Conservation (phyloP, 768 basidiomycete species). For the Mrakia frigida region DNA sequence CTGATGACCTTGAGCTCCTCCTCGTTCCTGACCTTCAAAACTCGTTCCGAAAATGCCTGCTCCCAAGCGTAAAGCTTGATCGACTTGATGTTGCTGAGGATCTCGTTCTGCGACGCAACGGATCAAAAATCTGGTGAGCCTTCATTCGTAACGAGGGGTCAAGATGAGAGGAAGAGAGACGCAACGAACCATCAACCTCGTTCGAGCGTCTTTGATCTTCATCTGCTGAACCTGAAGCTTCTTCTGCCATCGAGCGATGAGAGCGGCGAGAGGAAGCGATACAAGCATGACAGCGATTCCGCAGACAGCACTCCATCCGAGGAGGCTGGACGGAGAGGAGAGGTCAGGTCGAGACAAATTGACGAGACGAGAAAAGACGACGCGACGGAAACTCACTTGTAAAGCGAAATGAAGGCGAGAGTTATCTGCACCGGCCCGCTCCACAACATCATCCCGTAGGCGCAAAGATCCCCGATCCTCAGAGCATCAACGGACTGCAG, state of each 20-base stretch:
- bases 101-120: conserved; percentile 43
- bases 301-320: conserved; percentile 71
- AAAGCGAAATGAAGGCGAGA: conserved; percentile 78
- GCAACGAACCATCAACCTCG: conserved; percentile 44
- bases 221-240: conserved; percentile 78
- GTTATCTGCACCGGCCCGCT: conserved; percentile 83
- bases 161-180: background rate
- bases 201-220: conserved; percentile 83
- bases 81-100: conserved; percentile 80
- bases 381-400: conserved; percentile 6
- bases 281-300: conserved; percentile 41
- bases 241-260: conserved; percentile 55
- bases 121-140: background rate
- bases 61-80: conserved; percentile 78
- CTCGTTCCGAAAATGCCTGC: conserved; percentile 71
- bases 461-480: conserved; percentile 71
- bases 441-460: conserved; percentile 67
- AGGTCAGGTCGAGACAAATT: too few relatives aligned
- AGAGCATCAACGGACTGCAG: conserved; percentile 78
- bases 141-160: too few relatives aligned
- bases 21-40: conserved; percentile 61
- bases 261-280: conserved; percentile 38
- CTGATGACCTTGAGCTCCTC: conserved; percentile 73
- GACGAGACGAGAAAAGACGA: background rate
- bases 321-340: conserved; percentile 46